Base-by-base conservation (phyloP, 768 basidiomycete genomes). In the Termitomyces eurrhizus region DNA sequence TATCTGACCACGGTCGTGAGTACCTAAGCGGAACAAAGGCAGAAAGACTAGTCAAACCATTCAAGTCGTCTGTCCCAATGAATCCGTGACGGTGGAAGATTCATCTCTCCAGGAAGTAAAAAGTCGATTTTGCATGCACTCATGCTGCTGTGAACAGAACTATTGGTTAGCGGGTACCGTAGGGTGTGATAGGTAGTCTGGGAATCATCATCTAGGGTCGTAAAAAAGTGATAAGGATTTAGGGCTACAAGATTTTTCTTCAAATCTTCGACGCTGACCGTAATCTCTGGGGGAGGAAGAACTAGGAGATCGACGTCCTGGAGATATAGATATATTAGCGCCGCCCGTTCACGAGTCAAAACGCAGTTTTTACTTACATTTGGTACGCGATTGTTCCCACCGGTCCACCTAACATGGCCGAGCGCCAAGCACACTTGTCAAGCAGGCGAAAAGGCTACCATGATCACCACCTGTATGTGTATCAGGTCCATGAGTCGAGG, bases 101-200 rank as follows among this genome's bases (percentile, higher is more conserved):
- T 65, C 71, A 81, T 74, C n/a, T 62, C 69, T 1, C 77, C 75
- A 0, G 79, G 78, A 12, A 75, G 63, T 21, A 80, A 70, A 42
- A 80, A 68, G 65, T 81, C 79, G 62, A 81, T 74, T 66, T 79
- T 80, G 59, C 75, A 75, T 42, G 73, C 70, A 0, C 72, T 66
- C 2, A 68, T 67, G 26, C 57, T 46, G 45, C 70, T 70, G 13
- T 65, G 54, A 8, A 57, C 37, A 13, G 57, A 42, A 24, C 37
- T n/a, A 26, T 62, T 36, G 2, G 56, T 57, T 6, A 64, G 42
- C 6, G 73, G 72, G 59, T 73, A 81, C 70, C 74, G 75, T n/a
- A 80, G 72, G 26, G 78, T 70, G 18, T 72, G 71, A 59, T 79
- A 78, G 2, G 71, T 64, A 0, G 77, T 77, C 9, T 64, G 55